Conservation (phyloP, 2,329 filamentous ascomycete species). For the Pestalotiopsis sp. region DNA sequence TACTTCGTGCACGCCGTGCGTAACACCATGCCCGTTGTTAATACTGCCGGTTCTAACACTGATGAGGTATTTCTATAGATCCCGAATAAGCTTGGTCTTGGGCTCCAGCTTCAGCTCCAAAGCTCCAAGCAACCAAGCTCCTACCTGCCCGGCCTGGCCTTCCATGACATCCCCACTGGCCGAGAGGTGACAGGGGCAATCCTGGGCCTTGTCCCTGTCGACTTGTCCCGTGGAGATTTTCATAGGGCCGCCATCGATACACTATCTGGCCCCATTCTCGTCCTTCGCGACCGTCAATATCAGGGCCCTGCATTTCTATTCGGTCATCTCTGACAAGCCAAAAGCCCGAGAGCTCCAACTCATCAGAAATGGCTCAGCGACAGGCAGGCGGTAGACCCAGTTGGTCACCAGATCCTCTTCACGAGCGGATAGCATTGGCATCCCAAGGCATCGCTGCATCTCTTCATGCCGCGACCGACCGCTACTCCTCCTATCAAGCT, state of each 20-base stretch:
- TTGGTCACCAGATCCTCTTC: conserved; percentile 24
- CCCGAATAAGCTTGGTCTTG: background rate
- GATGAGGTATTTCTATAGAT: background rate
- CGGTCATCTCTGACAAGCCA: conserved; percentile 31
- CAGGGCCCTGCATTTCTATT: conserved; percentile 31
- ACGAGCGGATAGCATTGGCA: background rate
- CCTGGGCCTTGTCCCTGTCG: conserved; percentile 8
- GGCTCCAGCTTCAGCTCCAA: background rate
- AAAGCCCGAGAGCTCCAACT: conserved; percentile 30
- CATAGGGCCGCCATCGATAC: conserved; percentile 32
- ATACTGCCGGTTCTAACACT: background rate
- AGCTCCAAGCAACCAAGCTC: background rate
- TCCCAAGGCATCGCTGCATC: background rate
- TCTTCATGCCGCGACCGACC: background rate
- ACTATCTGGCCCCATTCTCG: conserved; percentile 30
- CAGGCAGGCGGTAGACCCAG: conserved; percentile 23
- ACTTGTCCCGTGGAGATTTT: conserved; percentile 18
- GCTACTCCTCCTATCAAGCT: background rate
- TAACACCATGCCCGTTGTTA: background rate
- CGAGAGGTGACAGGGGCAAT: conserved; percentile 8
- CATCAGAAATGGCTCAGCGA: conserved; percentile 27
- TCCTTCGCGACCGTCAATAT: conserved; percentile 28
- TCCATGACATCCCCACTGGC: background rate
- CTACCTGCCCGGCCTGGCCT: background rate
- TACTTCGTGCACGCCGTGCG: background rate